Evolutionary conservation across 768 basidiomycete species (phyloP), one percentile per base, ranked within the genome.

Genomic region (Tulasnella calospora): DNA sequence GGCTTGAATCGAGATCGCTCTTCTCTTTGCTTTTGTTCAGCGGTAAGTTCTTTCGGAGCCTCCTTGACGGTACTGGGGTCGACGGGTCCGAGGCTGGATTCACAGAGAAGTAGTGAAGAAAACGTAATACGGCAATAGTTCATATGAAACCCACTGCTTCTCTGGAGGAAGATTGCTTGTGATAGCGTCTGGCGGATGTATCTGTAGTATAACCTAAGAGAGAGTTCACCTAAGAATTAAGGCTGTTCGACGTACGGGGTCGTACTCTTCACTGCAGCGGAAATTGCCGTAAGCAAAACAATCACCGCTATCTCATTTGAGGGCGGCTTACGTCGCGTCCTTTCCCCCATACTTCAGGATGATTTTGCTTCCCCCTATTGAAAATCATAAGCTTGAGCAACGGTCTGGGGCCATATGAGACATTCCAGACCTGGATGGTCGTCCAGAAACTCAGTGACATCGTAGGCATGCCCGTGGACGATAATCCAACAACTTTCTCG

Each of bases 271-370:
- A 6, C 91, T 92, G 80, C 75, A 30, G n/a, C 35, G 69, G 47
- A 41, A 35, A 76, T 13, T 38, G 74, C 40, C 30, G 71, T 57
- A 17, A 69, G 61, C 30, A 41, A 23, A 67, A 30, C 61, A 67
- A 67, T 67, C 30, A 35, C 61, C 61, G 61, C 61, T 67, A 69
- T 47, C 27, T 71, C 36, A 70, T 38, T 79, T n/a, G 36, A 36
- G 41, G 51, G 73, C 47, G 57, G 83, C 92, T 51, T 83, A 93
- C 90, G 92, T 97, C 41, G 94, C 94, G 83, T 95, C 95, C 83
- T 91, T 92, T 35, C 96, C 96, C 2, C 93, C 94, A 81, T 95
- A 94, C 83, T 94, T 94, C 76, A 96, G 83, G 71, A 96, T 92
- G 81, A 96, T 94, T 82, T 89, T 92, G 82, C 90, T 90, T 10